Conservation (phyloP, 805 yeast genomes). For the Yamadazyma tumulicola region DNA sequence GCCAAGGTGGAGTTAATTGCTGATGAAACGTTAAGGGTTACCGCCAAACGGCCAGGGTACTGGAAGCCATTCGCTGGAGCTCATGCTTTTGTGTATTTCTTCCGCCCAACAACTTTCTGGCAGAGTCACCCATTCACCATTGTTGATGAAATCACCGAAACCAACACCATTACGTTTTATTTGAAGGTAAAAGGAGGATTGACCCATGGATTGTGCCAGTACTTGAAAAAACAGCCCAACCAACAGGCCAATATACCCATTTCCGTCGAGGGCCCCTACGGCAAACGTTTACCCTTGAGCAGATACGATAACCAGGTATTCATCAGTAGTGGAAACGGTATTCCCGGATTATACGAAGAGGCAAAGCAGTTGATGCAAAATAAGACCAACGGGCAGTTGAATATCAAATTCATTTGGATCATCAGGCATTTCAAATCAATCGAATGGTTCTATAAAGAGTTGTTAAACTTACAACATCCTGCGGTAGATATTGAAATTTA, state of each 20-base stretch:
- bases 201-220: constrained; percentile 34
- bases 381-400: constrained; percentile 3
- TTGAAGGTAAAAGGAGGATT: constrained; percentile 43
- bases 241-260: constrained; percentile 27
- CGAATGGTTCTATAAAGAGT: constrained; percentile 39
- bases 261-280: constrained; percentile 40
- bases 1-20: constrained; percentile 36
- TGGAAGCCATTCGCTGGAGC: constrained; percentile 42
- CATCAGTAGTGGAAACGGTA: constrained; percentile 40
- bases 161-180: constrained; percentile 44
- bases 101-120: constrained; percentile 40
- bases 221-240: constrained; percentile 29
- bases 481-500: constrained; percentile 38
- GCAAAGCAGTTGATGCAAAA: constrained; percentile 24
- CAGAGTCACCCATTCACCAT: constrained; percentile 46
- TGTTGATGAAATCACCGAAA: constrained; percentile 20
- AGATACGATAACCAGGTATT: constrained; percentile 27
- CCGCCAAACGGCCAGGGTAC: constrained; percentile 44
- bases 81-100: constrained; percentile 37
- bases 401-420: constrained; percentile 35
- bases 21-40: constrained; percentile 44
- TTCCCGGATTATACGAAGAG: constrained; percentile 36
- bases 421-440: constrained; percentile 37
- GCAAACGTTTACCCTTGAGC: constrained; percentile 27
- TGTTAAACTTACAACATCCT: constrained; percentile 28